These are phyloP conservation scores for Yamadazyma aaseri DNA, from an alignment of 1,139 yeast species.

Conservation along the genomic window DNA sequence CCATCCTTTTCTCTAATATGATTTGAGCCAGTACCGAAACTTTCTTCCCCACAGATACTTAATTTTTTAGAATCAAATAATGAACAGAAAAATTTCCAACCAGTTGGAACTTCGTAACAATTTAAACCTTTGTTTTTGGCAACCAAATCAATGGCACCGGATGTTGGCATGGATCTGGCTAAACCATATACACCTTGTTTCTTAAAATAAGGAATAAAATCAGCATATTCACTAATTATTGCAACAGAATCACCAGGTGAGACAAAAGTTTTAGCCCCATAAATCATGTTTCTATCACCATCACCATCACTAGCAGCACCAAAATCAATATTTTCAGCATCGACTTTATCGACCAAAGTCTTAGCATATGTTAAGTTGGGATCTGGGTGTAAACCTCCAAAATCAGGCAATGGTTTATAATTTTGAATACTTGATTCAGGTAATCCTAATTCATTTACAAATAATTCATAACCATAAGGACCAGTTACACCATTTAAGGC, in stretches of 20 bases:
- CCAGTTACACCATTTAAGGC: slow-evolving; percentile 96
- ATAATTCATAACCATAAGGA: slow-evolving; percentile 86
- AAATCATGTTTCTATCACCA: slow-evolving; percentile 98
- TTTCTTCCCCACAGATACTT: slow-evolving; percentile 97
- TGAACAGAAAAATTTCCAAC: slow-evolving; percentile 98
- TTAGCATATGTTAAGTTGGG: slow-evolving; percentile 95
- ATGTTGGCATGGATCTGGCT: slow-evolving; percentile 98
- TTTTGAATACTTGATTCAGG: slow-evolving; percentile 73
- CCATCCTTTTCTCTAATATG: slow-evolving; percentile 98
- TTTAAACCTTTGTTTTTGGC: slow-evolving; percentile 75
- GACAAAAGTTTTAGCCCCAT: slow-evolving; percentile 92
- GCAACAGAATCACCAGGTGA: slow-evolving; percentile 99
- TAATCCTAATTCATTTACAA: slow-evolving; percentile 81
- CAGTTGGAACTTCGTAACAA: slow-evolving; percentile 95
- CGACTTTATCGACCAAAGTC: slow-evolving; percentile 83
- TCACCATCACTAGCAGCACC: slow-evolving; percentile 99
- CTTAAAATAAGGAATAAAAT: slow-evolving; percentile 83
- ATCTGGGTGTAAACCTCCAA: slow-evolving; percentile 97
- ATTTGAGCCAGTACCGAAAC: slow-evolving; percentile 96
- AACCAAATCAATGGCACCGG: slow-evolving; percentile 90
- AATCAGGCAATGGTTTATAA: slow-evolving; percentile 76
- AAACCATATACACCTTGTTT: slow-evolving; percentile 86
- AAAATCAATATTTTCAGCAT: slow-evolving; percentile 74
- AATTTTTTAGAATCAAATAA: slow-evolving; percentile 88
- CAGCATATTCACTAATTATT: slow-evolving; percentile 91